Conservation (phyloP, 163 green algal genomes). For the Volvox carteri region DNA sequence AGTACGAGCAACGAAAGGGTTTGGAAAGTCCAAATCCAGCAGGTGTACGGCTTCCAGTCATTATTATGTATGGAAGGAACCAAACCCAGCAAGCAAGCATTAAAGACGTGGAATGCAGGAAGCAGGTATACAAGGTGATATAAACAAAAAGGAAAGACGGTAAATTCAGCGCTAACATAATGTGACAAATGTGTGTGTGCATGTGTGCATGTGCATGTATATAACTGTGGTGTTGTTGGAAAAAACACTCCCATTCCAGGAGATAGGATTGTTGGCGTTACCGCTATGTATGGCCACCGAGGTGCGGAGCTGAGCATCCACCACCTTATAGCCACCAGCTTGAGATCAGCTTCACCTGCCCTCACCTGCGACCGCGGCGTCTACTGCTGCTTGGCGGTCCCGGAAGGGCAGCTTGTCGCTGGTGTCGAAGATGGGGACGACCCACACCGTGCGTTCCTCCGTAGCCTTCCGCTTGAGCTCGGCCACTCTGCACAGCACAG, state of each 20-base stretch:
- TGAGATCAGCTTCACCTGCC: background rate
- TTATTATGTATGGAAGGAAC: no score
- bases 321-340: background rate
- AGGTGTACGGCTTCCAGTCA: background rate
- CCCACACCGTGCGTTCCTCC: background rate
- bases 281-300: background rate
- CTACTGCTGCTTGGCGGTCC: background rate
- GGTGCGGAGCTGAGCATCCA: background rate
- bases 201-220: no score
- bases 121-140: no score
- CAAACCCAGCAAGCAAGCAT: no score
- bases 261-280: no score
- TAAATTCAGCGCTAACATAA: no score
- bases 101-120: no score
- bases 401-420: background rate
- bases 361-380: background rate
- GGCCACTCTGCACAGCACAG: background rate
- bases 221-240: no score
- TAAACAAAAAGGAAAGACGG: no score
- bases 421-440: slow-evolving; percentile 10
- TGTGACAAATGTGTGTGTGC: no score
- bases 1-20: no score
- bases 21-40: background rate
- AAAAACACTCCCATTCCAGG: no score
- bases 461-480: background rate